A percentile compares a stretch with the other conserved stretches of the same genome.
These are phyloP conservation scores for Dendrostoma leiphaemia DNA, from an alignment of 2,329 filamentous ascomycete genomes.

Conservation along the genomic window DNA sequence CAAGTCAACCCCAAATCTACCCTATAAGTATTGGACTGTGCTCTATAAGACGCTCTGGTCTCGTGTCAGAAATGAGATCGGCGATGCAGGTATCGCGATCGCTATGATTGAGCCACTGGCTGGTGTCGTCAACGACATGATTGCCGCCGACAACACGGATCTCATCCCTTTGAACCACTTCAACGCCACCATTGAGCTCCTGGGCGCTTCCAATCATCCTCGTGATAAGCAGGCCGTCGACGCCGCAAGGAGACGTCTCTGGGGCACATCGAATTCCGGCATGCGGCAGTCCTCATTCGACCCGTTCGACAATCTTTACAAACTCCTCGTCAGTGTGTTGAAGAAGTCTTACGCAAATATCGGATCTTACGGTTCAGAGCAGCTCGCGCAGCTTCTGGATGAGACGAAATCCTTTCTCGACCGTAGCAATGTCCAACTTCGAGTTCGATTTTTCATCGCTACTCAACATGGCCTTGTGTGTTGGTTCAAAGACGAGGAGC, in stretches of 20 bases:
- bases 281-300: conserved; percentile 48
- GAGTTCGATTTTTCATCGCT: conserved; percentile 54
- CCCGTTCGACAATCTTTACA: conserved; percentile 66
- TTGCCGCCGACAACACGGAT: conserved; percentile 21
- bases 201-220: conserved; percentile 51
- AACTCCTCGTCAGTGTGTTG: conserved; percentile 53
- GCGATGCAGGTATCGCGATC: conserved; percentile 65
- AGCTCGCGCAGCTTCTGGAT: conserved; percentile 45
- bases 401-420: conserved; percentile 52
- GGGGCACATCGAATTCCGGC: conserved; percentile 51
- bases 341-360: conserved; percentile 47
- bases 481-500: conserved; percentile 62
- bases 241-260: conserved; percentile 62
- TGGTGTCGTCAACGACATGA: conserved; percentile 45
- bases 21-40: conserved; percentile 45
- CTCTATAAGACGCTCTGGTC: conserved; percentile 58
- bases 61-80: conserved; percentile 60
- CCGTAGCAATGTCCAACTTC: conserved; percentile 47
- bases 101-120: conserved; percentile 71
- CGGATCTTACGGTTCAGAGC: conserved; percentile 28
- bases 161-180: conserved; percentile 28
- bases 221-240: conserved; percentile 63
- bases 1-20: conserved; percentile 45
- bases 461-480: conserved; percentile 59
- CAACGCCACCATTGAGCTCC: conserved; percentile 38